These are phyloP conservation scores for Whalleya microplaca DNA, from an alignment of 2,329 filamentous ascomycete genomes.

Conservation along the genomic window DNA sequence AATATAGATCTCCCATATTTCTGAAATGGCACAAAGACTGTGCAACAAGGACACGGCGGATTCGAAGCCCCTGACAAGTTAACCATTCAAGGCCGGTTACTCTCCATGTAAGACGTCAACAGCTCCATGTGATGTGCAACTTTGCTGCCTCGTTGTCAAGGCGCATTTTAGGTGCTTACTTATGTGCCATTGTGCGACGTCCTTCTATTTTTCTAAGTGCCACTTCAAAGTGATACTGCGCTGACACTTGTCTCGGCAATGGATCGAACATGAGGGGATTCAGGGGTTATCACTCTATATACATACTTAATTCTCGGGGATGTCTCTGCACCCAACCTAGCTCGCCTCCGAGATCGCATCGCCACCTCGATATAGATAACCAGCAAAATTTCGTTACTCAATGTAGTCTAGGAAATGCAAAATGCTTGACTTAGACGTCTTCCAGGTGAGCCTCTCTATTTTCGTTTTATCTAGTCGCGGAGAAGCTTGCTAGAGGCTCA, in stretches of 20 bases:
- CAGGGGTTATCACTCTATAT: conserved; percentile 1
- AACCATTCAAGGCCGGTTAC: background rate
- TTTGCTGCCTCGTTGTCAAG: background rate
- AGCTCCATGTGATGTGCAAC: background rate
- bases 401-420: background rate
- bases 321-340: background rate
- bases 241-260: background rate
- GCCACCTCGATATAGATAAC: background rate
- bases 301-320: background rate
- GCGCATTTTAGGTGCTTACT: background rate
- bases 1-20: conserved; percentile 1
- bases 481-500: background rate
- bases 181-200: conserved; percentile 10
- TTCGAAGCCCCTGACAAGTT: background rate
- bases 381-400: background rate
- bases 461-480: background rate
- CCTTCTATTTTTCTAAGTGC: background rate
- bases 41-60: conserved; percentile 3
- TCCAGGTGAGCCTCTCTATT: conserved; percentile 6
- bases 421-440: background rate
- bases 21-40: background rate
- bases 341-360: conserved; percentile 14
- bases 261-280: background rate
- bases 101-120: background rate
- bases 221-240: conserved; percentile 2